phyloP scores from a whole-genome alignment of 768 basidiomycete genomes.

The Suillus luteus region DNA sequence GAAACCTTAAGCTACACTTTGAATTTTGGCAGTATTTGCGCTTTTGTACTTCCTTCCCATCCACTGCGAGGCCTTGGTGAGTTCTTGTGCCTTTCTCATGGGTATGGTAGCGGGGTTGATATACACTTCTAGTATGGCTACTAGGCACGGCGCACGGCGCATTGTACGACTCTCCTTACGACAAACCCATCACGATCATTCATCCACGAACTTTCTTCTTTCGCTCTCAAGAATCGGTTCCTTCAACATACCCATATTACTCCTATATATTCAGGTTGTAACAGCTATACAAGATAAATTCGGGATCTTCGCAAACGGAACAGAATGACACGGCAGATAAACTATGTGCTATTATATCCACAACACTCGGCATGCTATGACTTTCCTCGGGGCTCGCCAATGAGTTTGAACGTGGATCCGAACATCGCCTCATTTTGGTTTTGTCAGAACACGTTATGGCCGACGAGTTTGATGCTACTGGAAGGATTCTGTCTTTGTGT shows the following conservation, averaged over 20 bases:
- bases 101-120: conserved; percentile 17
- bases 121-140: conserved; percentile 5
- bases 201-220: conserved; percentile 16
- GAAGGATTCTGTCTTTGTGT: background rate
- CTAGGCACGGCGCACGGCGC: background rate
- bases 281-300: conserved; percentile 12
- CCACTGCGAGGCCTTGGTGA: conserved; percentile 23
- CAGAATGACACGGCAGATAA: background rate
- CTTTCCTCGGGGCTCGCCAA: background rate
- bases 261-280: conserved; percentile 25
- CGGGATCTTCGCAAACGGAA: background rate
- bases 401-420: background rate
- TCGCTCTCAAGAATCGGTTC: conserved; percentile 21
- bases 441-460: background rate
- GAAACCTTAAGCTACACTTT: conserved; percentile 9
- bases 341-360: background rate
- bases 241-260: conserved; percentile 38
- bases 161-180: conserved; percentile 25
- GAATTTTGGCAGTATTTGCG: conserved; percentile 16
- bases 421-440: background rate
- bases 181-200: conserved; percentile 37
- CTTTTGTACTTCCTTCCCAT: conserved; percentile 10
- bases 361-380: background rate
- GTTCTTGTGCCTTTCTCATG: background rate
- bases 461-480: background rate